Evolutionary conservation across 225 moss, liverwort and hornwort species (phyloP), one percentile per base, ranked within the genome.

Genomic region (Pleurozium schreberi): DNA sequence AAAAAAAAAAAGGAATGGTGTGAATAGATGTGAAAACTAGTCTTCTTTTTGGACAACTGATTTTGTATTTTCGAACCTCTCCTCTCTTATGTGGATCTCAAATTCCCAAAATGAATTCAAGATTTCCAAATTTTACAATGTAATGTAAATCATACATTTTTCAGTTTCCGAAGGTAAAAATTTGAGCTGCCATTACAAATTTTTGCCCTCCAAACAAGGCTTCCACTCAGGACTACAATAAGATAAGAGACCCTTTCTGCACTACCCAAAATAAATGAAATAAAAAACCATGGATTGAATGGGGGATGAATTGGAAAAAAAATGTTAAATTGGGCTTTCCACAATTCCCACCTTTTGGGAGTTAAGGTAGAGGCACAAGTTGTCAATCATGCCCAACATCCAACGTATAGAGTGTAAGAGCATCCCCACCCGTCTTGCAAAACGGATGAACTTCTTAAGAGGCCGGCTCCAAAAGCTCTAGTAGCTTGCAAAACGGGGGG

Each of bases 111-210:
- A 34, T 13, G 14, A 75, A 52, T 75, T 75, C 1, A 52, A 1
- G 5, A 76, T 23, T 76, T 53, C 5, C 5, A 52, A 34, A 8
- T 34, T 76, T 76, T 52, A 34, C 0, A 0, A 2, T 34, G 0
- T 8, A 0, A 0, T 5, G 1, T 76, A 34, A 52, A 22, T 22
- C 5, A 21, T 3, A 75, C 0, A 0, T 34, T 8, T 6, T 0
- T 22, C 2, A 36, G 5, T 36, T 53, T 14, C 0, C 0, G 2
- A 53, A 8, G 0, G 2, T 52, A 22, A 76, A 36, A 12, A 36
- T 36, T 52, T 53, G 23, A 53, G 7, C 2, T 0, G 12, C 5
- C 5, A 0, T 3, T 36, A 36, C 2, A 53, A 76, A 14, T 3
- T 76, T 76, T 36, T 31, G 31, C 49, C 19, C 6, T 31, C 19